Percentiles rank a stretch among this genome's conserved stretches.
Conservation (phyloP, 1,139 yeast species). For the Pneumocystis wakefieldiae region DNA sequence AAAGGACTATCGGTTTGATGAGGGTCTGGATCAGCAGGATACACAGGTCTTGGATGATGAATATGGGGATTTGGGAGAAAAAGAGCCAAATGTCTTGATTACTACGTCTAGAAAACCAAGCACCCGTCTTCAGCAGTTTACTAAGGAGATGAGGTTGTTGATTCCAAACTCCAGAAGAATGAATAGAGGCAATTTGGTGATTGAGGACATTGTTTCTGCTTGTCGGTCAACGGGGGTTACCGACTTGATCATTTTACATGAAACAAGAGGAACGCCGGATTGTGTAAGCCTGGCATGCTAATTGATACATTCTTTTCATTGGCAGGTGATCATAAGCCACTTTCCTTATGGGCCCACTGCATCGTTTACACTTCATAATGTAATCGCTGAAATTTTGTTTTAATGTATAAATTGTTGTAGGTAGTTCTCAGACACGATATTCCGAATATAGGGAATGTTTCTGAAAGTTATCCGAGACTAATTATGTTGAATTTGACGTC, state of each 20-base stretch:
- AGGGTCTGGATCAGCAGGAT: conserved; percentile 43
- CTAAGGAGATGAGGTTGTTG: conserved; percentile 77
- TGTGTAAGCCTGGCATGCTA: conserved; percentile 26
- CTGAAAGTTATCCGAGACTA: conserved; percentile 86
- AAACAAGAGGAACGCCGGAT: conserved; percentile 96
- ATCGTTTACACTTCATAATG: conserved; percentile 85
- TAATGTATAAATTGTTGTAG: background rate
- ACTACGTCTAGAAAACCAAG: conserved; percentile 91
- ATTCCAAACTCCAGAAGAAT: conserved; percentile 81
- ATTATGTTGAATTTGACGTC: conserved; percentile 86
- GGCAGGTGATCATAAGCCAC: conserved; percentile 60
- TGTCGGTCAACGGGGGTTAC: conserved; percentile 65
- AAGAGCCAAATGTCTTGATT: conserved; percentile 83
- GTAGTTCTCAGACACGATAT: conserved; percentile 83
- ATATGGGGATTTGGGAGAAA: conserved; percentile 73
- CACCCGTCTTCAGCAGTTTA: conserved; percentile 69
- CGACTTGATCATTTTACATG: conserved; percentile 76
- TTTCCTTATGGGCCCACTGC: conserved; percentile 98
- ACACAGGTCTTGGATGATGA: conserved; percentile 58
- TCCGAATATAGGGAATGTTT: conserved; percentile 67
- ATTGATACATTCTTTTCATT: background rate
- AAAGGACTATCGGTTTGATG: conserved; percentile 72
- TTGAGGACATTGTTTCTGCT: conserved; percentile 72
- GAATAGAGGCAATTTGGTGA: conserved; percentile 83
- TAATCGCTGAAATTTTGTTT: background rate